Percentiles rank a stretch among this genome's conserved stretches.
phyloP scores from a whole-genome alignment of 2,329 filamentous ascomycete species.

The Fusarium beomiforme region DNA sequence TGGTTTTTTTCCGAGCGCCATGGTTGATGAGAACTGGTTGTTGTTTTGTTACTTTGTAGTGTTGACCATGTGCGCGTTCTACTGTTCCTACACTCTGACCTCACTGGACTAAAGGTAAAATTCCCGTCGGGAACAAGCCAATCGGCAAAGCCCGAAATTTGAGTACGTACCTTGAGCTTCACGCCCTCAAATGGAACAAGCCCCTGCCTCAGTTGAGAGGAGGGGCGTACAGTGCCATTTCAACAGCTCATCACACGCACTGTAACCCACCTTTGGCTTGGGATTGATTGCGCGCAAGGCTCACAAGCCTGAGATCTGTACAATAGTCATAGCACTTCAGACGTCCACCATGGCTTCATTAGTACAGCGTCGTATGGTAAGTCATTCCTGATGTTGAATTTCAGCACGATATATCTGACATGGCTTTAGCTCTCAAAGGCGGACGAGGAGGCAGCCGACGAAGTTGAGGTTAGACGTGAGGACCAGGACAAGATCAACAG shows the following conservation, averaged over 20 bases:
- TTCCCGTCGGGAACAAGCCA: slow-evolving; percentile 23
- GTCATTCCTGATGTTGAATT: background rate
- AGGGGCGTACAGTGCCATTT: slow-evolving; percentile 37
- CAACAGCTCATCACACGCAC: slow-evolving; percentile 9
- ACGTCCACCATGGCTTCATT: slow-evolving; percentile 53
- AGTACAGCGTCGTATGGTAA: slow-evolving; percentile 70
- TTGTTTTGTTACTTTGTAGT: slow-evolving; percentile 24
- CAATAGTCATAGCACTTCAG: slow-evolving; percentile 26
- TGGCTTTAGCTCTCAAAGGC: slow-evolving; percentile 83
- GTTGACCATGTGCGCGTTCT: slow-evolving; percentile 41
- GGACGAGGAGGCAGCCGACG: slow-evolving; percentile 84
- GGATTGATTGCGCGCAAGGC: slow-evolving; percentile 27
- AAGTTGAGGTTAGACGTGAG: slow-evolving; percentile 93
- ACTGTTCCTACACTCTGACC: slow-evolving; percentile 33
- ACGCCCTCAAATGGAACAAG: background rate
- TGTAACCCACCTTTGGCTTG: slow-evolving; percentile 41
- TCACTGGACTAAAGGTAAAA: slow-evolving; percentile 20
- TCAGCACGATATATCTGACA: slow-evolving; percentile 15
- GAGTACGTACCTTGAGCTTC: slow-evolving; percentile 32
- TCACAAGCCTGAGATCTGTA: slow-evolving; percentile 25
- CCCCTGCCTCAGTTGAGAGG: slow-evolving; percentile 10
- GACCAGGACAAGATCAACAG: slow-evolving; percentile 99
- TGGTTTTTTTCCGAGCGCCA: slow-evolving; percentile 70
- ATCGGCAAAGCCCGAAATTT: slow-evolving; percentile 37
- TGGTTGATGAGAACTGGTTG: slow-evolving; percentile 28